These are phyloP conservation scores for Globisporangium perplexum DNA, from an alignment of 352 stramenopile genomes.

Conservation along the genomic window DNA sequence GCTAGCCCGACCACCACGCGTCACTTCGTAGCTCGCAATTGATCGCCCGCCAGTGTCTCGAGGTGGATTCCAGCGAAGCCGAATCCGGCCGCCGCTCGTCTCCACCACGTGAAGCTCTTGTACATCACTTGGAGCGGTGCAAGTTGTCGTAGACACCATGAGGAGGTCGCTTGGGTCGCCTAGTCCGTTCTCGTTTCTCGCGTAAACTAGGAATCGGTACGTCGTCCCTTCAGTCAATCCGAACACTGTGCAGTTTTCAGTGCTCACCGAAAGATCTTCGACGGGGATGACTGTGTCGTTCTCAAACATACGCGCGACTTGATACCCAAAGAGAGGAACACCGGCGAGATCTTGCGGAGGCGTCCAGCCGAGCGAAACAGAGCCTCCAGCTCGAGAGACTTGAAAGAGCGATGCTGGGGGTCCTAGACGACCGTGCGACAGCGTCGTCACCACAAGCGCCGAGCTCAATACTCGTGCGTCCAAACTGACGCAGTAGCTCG, in stretches of 20 bases:
- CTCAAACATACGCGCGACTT: conserved; percentile 16
- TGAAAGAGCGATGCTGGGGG: conserved; percentile 18
- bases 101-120: conserved; percentile 10
- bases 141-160: conserved; percentile 12
- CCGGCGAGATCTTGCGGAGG: conserved; percentile 44
- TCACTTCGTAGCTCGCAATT: conserved; percentile 42
- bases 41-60: conserved; percentile 33
- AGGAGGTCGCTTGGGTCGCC: conserved; percentile 22
- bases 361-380: conserved; percentile 39
- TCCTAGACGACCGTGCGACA: conserved; percentile 23
- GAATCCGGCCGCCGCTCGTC: conserved; percentile 23
- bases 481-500: conserved; percentile 41
- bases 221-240: conserved; percentile 28
- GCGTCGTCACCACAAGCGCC: conserved; percentile 25
- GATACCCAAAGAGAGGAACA: conserved; percentile 32
- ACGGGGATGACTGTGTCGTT: conserved; percentile 7
- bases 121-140: conserved; percentile 20
- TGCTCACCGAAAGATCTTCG: not conserved
- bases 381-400: conserved; percentile 28
- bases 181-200: conserved; percentile 39
- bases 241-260: conserved; percentile 32
- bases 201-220: conserved; percentile 42
- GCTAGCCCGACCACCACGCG: conserved; percentile 11
- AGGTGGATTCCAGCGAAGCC: conserved; percentile 33
- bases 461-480: conserved; percentile 16